Evolutionary conservation across 2,329 filamentous ascomycete genomes (phyloP).

Genomic region (Talaromyces sp.): DNA sequence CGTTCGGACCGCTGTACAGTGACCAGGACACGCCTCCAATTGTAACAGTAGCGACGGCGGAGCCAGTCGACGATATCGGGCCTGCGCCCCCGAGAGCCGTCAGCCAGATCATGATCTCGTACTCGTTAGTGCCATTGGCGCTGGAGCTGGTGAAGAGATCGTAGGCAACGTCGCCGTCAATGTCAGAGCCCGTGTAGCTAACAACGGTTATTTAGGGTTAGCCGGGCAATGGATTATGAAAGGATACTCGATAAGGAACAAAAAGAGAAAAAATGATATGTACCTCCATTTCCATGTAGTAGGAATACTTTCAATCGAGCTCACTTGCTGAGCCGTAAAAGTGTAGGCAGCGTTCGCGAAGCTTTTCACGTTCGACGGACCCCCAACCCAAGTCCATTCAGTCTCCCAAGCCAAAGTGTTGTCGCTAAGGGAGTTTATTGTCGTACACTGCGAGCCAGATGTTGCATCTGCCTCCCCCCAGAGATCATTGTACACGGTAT

Average conservation of each 20-base stretch:
- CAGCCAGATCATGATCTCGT: conserved; percentile 66
- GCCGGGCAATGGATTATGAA: not conserved
- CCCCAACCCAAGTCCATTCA: conserved; percentile 42
- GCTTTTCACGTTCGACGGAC: conserved; percentile 41
- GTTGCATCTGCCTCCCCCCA: conserved; percentile 41
- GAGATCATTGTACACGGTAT: conserved; percentile 52
- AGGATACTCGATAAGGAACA: not conserved
- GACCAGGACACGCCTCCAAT: conserved; percentile 54
- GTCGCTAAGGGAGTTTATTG: conserved; percentile 32
- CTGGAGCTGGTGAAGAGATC: conserved; percentile 56
- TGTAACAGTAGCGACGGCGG: conserved; percentile 49
- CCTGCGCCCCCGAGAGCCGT: conserved; percentile 54
- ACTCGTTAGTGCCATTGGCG: conserved; percentile 45
- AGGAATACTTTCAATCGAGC: conserved; percentile 37
- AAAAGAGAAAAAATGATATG: not conserved
- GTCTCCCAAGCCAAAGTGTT: conserved; percentile 41
- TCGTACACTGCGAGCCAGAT: conserved; percentile 42
- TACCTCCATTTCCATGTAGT: conserved; percentile 45
- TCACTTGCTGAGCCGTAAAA: conserved; percentile 30
- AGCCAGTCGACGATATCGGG: conserved; percentile 49
- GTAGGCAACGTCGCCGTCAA: conserved; percentile 58
- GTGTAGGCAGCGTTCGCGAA: conserved; percentile 42
- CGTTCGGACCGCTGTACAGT: conserved; percentile 59
- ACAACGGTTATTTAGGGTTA: conserved; percentile 5
- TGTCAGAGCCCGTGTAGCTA: conserved; percentile 45